These are phyloP conservation scores for Pleurozium schreberi DNA, from an alignment of 225 moss, liverwort and hornwort genomes.

Conservation along the genomic window DNA sequence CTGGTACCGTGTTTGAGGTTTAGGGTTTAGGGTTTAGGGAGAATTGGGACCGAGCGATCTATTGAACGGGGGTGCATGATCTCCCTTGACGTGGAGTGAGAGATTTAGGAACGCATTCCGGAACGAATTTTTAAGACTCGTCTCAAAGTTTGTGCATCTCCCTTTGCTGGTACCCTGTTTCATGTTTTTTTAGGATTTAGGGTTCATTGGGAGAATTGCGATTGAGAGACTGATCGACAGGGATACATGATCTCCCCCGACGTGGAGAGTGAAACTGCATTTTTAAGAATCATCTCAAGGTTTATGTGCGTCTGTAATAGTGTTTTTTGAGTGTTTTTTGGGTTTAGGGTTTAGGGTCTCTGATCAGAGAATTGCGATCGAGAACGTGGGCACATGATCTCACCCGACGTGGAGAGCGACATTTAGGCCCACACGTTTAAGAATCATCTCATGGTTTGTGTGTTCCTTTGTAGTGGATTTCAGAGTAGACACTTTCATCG, in stretches of 20 bases:
- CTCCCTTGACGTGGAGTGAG: not conserved
- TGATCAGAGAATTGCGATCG: constrained; percentile 57
- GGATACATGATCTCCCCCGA: constrained; percentile 53
- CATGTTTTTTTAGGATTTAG: not conserved
- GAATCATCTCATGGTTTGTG: constrained; percentile 41
- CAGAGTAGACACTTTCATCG: not conserved
- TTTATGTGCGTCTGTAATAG: not conserved
- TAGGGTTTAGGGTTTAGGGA: not conserved
- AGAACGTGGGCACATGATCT: constrained; percentile 54
- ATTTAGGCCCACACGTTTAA: constrained; percentile 70
- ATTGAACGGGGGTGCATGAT: not conserved
- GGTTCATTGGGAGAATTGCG: constrained; percentile 45
- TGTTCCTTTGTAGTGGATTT: not conserved
- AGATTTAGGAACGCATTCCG: not conserved
- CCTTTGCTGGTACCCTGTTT: not conserved
- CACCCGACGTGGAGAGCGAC: constrained; percentile 56
- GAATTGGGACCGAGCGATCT: not conserved
- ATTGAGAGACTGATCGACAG: constrained; percentile 62
- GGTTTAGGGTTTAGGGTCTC: not conserved
- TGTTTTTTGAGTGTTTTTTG: not conserved
- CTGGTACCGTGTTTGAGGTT: not conserved
- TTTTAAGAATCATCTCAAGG: constrained; percentile 50
- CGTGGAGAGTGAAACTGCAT: constrained; percentile 61
- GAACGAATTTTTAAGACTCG: not conserved
- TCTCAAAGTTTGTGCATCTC: constrained; percentile 31